Evolutionary conservation across 2,329 filamentous ascomycete species (phyloP).

Genomic region (Neonectria faginata): DNA sequence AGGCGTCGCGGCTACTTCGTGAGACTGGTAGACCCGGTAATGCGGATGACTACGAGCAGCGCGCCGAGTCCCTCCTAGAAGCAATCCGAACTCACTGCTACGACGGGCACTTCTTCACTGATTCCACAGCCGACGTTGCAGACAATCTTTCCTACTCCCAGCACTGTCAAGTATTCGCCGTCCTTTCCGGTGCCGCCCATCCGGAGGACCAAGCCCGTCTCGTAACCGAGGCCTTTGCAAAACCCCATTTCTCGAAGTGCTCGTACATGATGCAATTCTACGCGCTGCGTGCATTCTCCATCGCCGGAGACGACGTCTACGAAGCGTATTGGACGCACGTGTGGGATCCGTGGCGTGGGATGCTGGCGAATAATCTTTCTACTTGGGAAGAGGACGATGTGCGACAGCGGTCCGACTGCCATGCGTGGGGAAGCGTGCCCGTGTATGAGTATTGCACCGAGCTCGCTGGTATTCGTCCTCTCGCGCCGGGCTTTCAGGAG

Average conservation of each 20-base stretch:
- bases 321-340: constrained; percentile 25
- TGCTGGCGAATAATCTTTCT: constrained; percentile 30
- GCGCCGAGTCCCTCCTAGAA: constrained; percentile 39
- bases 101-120: constrained; percentile 50
- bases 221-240: constrained; percentile 15
- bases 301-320: constrained; percentile 23
- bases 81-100: constrained; percentile 50
- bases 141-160: constrained; percentile 47
- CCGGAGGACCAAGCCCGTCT: constrained; percentile 17
- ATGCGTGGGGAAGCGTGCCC: constrained; percentile 32
- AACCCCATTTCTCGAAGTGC: constrained; percentile 25
- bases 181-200: constrained; percentile 47
- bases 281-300: constrained; percentile 23
- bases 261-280: constrained; percentile 34
- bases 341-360: constrained; percentile 27
- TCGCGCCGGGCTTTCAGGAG: constrained; percentile 13
- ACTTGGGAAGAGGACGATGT: constrained; percentile 35
- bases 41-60: constrained; percentile 47
- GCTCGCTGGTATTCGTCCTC: constrained; percentile 23
- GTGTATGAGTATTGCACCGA: constrained; percentile 32
- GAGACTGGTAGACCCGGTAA: constrained; percentile 49
- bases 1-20: constrained; percentile 48
- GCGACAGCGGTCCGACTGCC: constrained; percentile 30
- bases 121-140: constrained; percentile 49
- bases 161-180: constrained; percentile 53